A percentile compares a stretch with the other conserved stretches of the same genome.
Evolutionary conservation across 176 grass and related monocot species (phyloP).

Genomic region (Zea mays): Zm-B73-REFERENCE-NAM-5.0 NC_050101.1:101112001-101112500

Average conservation of each 20-base stretch:
- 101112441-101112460: too few relatives aligned
- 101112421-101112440: too few relatives aligned
- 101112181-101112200: neutral
- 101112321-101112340: neutral
- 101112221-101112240: neutral
- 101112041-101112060: conserved; percentile 67
- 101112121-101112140: conserved; percentile 57
- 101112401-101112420: too few relatives aligned
- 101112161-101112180: conserved; percentile 29
- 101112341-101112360: too few relatives aligned
- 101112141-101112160: conserved; percentile 18
- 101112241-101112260: neutral
- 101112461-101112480: too few relatives aligned
- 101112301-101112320: neutral
- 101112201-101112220: neutral
- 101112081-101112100: conserved; percentile 61
- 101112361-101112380: neutral
- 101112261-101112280: too few relatives aligned
- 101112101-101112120: conserved; percentile 59
- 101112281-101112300: neutral
- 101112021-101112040: conserved; percentile 71
- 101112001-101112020: conserved; percentile 57
- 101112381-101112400: too few relatives aligned
- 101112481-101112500: too few relatives aligned
- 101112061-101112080: conserved; percentile 57